These are phyloP conservation scores for Taiozyma sp. DNA, from an alignment of 1,139 yeast genomes.

Conservation along the genomic window DNA sequence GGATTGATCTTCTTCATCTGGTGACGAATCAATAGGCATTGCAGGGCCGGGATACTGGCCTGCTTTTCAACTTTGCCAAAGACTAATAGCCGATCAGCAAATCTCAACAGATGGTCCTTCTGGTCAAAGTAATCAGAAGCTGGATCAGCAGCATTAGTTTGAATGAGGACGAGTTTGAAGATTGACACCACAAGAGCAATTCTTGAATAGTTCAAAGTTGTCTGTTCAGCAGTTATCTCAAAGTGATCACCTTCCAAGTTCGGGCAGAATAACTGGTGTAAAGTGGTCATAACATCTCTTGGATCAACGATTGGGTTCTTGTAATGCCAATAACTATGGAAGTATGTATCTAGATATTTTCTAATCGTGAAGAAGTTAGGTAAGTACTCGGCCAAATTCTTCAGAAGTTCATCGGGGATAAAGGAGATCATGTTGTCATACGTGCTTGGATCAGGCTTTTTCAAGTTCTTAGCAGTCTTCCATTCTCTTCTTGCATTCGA, in stretches of 20 bases:
- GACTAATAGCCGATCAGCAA: slow-evolving; percentile 14
- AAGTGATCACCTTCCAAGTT: background rate
- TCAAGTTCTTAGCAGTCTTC: slow-evolving; percentile 14
- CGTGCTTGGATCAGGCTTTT: slow-evolving; percentile 8
- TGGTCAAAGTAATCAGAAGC: slow-evolving; percentile 8
- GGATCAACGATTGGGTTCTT: slow-evolving; percentile 14
- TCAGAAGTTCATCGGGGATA: slow-evolving; percentile 14
- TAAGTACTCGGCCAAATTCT: slow-evolving; percentile 13
- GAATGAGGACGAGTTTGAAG: slow-evolving; percentile 15
- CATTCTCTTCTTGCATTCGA: slow-evolving; percentile 19
- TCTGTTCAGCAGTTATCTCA: background rate
- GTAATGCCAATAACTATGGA: slow-evolving; percentile 13
- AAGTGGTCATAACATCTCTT: slow-evolving; percentile 9
- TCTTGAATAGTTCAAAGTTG: slow-evolving; percentile 12
- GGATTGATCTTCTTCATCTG: slow-evolving; percentile 18
- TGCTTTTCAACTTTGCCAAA: slow-evolving; percentile 14
- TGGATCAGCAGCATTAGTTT: slow-evolving; percentile 10
- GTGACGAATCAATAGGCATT: slow-evolving; percentile 22
- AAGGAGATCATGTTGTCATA: slow-evolving; percentile 9
- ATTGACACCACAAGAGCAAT: slow-evolving; percentile 16
- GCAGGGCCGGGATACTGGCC: slow-evolving; percentile 21
- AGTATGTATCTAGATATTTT: slow-evolving; percentile 11
- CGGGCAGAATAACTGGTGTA: slow-evolving; percentile 12
- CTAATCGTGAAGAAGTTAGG: slow-evolving; percentile 16
- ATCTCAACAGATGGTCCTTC: slow-evolving; percentile 15